Conservation (phyloP, 257 asterid genomes). For the Craterostigma plantagineum region DNA sequence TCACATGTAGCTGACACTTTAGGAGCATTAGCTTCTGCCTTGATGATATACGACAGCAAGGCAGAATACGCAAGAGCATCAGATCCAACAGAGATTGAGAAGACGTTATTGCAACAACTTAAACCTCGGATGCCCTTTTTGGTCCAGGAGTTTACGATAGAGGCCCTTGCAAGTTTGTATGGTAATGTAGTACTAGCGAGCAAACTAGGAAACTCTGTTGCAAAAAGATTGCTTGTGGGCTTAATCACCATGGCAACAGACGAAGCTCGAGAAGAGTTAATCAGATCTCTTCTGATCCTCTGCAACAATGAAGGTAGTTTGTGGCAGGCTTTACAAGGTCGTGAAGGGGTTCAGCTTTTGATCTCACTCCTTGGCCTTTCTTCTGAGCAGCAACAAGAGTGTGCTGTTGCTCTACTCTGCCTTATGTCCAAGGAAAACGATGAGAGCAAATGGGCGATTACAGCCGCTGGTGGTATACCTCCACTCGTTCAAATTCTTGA, state of each 20-base stretch:
- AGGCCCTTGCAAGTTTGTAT: constrained; percentile 97
- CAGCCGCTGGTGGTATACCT: constrained; percentile 99
- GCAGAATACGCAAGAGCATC: constrained; percentile 77
- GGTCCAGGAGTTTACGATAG: constrained; percentile 92
- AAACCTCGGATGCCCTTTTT: constrained; percentile 46
- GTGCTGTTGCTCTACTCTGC: constrained; percentile 91
- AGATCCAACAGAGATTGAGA: constrained; percentile 80
- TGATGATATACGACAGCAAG: constrained; percentile 83
- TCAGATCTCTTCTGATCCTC: constrained; percentile 63
- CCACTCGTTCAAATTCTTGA: constrained; percentile 96
- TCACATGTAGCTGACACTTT: constrained; percentile 93
- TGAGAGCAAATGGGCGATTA: constrained; percentile 99
- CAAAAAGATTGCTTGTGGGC: constrained; percentile 83
- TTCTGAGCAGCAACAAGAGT: constrained; percentile 98
- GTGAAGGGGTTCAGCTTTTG: constrained; percentile 94
- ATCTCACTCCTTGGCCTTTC: constrained; percentile 97
- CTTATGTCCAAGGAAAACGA: constrained; percentile 83
- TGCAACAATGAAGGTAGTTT: constrained; percentile 77
- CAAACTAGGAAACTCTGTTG: constrained; percentile 79
- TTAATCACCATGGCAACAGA: constrained; percentile 85
- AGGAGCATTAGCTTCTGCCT: constrained; percentile 97
- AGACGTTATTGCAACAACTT: constrained; percentile 62
- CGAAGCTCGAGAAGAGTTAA: constrained; percentile 90
- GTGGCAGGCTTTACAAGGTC: constrained; percentile 98
- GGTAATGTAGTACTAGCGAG: constrained; percentile 60